Evolutionary conservation across 192 early-diverging fungal species (phyloP).

Genomic region (Coemansia sp.): DNA sequence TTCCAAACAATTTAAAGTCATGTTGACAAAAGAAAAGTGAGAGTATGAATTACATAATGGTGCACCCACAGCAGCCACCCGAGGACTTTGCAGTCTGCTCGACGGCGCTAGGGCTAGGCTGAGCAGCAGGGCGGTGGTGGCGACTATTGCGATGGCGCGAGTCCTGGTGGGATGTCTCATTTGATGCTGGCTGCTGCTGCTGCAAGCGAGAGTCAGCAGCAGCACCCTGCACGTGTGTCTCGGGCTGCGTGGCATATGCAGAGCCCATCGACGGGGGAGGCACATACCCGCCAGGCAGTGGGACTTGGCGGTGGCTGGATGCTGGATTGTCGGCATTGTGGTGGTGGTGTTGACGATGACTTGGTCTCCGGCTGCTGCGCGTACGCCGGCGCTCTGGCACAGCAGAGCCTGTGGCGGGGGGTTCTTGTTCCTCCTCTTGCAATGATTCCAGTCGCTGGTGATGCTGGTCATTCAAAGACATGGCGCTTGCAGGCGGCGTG

Average conservation of each 20-base stretch:
- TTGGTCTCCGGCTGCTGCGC: constrained; percentile 8
- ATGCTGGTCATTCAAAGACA: neutral
- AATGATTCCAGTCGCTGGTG: neutral
- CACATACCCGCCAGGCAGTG: neutral
- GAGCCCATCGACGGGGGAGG: neutral
- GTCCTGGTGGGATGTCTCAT: neutral
- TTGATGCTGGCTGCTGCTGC: constrained; percentile 4
- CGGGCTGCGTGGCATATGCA: neutral
- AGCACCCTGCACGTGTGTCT: neutral
- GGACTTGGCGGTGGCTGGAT: neutral
- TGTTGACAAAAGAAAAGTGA: neutral
- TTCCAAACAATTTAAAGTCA: neutral
- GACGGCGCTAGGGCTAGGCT: neutral
- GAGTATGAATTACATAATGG: constrained; percentile 27
- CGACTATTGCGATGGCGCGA: neutral
- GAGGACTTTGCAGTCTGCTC: constrained; percentile 12
- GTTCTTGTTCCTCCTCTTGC: neutral
- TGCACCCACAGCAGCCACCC: constrained; percentile 10
- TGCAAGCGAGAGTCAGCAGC: neutral
- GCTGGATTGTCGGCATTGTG: neutral
- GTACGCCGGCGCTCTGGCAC: constrained; percentile 5
- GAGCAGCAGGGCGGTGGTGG: constrained; percentile 11
- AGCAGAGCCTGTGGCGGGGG: neutral
- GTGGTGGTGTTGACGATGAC: neutral
- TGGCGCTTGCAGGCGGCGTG: neutral